Evolutionary conservation across 805 yeast species (phyloP).

Genomic region (Ogataea pilisensis): DNA sequence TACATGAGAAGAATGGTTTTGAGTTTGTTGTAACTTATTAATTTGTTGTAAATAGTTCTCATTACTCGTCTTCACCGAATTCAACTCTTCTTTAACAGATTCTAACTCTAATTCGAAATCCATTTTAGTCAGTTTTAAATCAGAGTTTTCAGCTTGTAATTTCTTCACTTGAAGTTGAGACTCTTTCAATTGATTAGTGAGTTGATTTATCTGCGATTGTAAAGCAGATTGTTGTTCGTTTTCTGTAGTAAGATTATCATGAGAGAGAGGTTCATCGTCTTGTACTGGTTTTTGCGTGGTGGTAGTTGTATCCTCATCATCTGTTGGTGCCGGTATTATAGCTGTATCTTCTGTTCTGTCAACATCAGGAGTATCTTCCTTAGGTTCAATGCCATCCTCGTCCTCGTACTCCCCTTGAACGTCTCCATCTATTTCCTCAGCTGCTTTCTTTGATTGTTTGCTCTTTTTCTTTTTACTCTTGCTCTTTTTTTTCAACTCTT

Average conservation of each 20-base stretch:
- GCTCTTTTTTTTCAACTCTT: constrained; percentile 30
- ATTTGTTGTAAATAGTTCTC: constrained; percentile 12
- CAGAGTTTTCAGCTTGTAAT: constrained; percentile 21
- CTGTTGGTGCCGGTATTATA: constrained; percentile 1
- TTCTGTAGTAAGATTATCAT: too few species aligned
- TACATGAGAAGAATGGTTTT: too few species aligned
- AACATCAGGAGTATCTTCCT: constrained; percentile 4
- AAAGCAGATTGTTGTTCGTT: constrained; percentile 24
- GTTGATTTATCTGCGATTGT: constrained; percentile 31
- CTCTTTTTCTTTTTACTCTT: constrained; percentile 26
- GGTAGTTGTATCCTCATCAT: constrained; percentile 2
- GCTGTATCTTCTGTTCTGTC: constrained; percentile 3
- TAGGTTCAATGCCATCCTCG: too few species aligned
- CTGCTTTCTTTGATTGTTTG: constrained; percentile 15
- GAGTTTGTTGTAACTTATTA: constrained; percentile 5
- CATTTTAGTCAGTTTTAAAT: constrained; percentile 23
- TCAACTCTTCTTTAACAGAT: constrained; percentile 30
- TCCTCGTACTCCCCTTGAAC: too few species aligned
- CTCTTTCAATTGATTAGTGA: constrained; percentile 28
- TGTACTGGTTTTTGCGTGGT: too few species aligned
- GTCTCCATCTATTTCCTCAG: too few species aligned
- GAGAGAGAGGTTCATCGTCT: too few species aligned
- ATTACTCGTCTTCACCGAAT: constrained; percentile 22
- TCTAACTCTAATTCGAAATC: constrained; percentile 38
- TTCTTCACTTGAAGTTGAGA: constrained; percentile 7